Evolutionary conservation across 345 rosid species (phyloP).

Genomic region (Boechera divaricarpa): DNA sequence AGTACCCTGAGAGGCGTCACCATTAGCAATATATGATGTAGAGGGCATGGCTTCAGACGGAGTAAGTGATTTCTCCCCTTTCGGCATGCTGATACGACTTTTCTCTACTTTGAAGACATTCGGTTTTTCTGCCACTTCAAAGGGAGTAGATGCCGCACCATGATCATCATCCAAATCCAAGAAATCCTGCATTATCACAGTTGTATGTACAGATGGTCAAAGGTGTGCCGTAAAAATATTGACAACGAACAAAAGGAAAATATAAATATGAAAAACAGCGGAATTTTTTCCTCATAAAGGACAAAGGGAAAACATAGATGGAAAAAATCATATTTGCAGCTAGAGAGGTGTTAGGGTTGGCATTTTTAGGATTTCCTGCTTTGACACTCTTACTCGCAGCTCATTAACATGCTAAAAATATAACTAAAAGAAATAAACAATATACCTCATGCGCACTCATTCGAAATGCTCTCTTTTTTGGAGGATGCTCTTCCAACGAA

Average conservation of each 20-base stretch:
- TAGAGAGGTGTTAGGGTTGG: background rate
- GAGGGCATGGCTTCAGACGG: conserved; percentile 47
- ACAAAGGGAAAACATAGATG: background rate
- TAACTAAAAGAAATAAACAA: conserved; percentile 9
- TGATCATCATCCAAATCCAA: conserved; percentile 76
- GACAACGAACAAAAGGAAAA: conserved; percentile 6
- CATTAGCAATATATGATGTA: conserved; percentile 42
- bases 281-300: background rate
- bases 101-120: conserved; percentile 42
- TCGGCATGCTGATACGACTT: conserved; percentile 49
- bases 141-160: conserved; percentile 43
- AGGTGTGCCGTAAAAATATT: conserved; percentile 1
- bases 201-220: conserved; percentile 24
- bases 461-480: conserved; percentile 62
- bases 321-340: conserved; percentile 13
- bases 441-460: conserved; percentile 88
- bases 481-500: conserved; percentile 44
- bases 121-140: conserved; percentile 50
- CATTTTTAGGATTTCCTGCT: conserved; percentile 3
- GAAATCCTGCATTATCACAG: conserved; percentile 59
- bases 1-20: conserved; percentile 44
- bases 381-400: conserved; percentile 12
- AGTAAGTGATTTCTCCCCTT: conserved; percentile 43
- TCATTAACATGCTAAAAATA: conserved; percentile 3
- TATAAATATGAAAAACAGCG: background rate